phyloP scores from a whole-genome alignment of 371 early-diverging fungal species.

The Blyttiomyces sp. region DNA sequence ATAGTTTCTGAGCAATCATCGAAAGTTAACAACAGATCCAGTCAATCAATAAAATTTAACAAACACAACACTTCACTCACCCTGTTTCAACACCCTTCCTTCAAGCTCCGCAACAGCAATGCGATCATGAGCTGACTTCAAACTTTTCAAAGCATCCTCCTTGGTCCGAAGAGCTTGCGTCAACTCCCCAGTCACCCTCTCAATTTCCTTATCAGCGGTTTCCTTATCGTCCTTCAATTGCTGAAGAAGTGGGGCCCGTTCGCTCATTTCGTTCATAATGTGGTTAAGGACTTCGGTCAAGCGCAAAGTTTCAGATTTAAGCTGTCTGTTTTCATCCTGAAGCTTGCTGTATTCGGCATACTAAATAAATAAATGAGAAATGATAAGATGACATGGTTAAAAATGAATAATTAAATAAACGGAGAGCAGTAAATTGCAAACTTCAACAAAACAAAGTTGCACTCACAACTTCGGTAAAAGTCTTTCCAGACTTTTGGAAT shows the following conservation, averaged over 20 bases:
- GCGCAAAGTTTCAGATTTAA: conserved; percentile 44
- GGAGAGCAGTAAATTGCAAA: not conserved
- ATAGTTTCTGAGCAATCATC: conserved; percentile 14
- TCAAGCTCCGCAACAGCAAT: too few species aligned
- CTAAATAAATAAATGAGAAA: conserved; percentile 12
- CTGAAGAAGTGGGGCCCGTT: conserved; percentile 28
- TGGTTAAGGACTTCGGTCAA: conserved; percentile 57
- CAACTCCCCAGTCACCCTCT: conserved; percentile 27
- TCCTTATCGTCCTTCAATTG: conserved; percentile 26
- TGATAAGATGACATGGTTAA: not conserved
- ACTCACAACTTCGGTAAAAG: conserved; percentile 61
- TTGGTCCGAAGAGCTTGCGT: too few species aligned
- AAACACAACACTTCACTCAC: too few species aligned
- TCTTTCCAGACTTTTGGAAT: conserved; percentile 50
- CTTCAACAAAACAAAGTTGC: not conserved
- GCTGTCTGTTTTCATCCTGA: conserved; percentile 47
- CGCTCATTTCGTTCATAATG: conserved; percentile 37
- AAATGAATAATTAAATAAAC: conserved; percentile 1
- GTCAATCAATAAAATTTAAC: too few species aligned
- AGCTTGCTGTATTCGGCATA: conserved; percentile 60
- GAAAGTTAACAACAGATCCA: too few species aligned
- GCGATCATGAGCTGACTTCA: too few species aligned
- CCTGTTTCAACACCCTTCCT: too few species aligned
- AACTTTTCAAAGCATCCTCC: too few species aligned
- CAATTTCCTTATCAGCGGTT: conserved; percentile 39